A percentile compares a stretch with the other conserved stretches of the same genome.
Evolutionary conservation across 2,329 filamentous ascomycete species (phyloP).

Genomic region (Xylariaceae sp.): DNA sequence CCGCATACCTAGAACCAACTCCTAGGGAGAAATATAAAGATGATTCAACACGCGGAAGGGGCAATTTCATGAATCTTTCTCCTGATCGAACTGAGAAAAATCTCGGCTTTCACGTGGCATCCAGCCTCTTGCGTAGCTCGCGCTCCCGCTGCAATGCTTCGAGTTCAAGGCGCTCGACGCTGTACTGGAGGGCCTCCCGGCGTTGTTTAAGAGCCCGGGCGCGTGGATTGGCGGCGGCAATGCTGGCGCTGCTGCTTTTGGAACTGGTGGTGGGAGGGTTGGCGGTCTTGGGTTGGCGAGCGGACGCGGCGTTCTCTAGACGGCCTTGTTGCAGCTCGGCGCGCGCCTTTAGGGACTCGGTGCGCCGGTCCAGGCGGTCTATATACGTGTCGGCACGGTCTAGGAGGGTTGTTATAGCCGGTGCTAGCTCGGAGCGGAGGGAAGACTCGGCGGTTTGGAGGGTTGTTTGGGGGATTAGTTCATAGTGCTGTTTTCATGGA

Average conservation of each 20-base stretch:
- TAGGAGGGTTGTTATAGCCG: constrained; percentile 73
- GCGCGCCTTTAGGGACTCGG: constrained; percentile 77
- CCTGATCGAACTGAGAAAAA: too few species aligned
- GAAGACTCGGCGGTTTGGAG: constrained; percentile 77
- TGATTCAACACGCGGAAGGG: too few species aligned
- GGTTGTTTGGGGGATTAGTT: constrained; percentile 80
- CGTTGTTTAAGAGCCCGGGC: constrained; percentile 65
- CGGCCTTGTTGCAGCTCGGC: constrained; percentile 76
- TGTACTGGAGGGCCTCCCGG: constrained; percentile 80
- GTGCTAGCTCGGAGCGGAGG: constrained; percentile 83
- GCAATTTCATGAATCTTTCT: too few species aligned
- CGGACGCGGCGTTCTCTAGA: constrained; percentile 34
- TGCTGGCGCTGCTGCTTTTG: background rate
- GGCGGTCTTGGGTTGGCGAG: background rate
- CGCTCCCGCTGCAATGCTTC: constrained; percentile 73
- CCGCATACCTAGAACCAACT: too few species aligned
- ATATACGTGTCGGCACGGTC: constrained; percentile 77
- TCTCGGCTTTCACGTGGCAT: constrained; percentile 28
- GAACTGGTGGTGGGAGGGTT: background rate
- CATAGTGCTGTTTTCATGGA: constrained; percentile 63
- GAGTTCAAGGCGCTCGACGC: constrained; percentile 77
- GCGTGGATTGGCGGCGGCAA: constrained; percentile 41
- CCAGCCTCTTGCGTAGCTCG: constrained; percentile 49
- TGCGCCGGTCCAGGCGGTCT: constrained; percentile 74
- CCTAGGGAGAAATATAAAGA: too few species aligned